Evolutionary conservation across 768 basidiomycete genomes (phyloP).

Genomic region (Pholiota microspora): DNA sequence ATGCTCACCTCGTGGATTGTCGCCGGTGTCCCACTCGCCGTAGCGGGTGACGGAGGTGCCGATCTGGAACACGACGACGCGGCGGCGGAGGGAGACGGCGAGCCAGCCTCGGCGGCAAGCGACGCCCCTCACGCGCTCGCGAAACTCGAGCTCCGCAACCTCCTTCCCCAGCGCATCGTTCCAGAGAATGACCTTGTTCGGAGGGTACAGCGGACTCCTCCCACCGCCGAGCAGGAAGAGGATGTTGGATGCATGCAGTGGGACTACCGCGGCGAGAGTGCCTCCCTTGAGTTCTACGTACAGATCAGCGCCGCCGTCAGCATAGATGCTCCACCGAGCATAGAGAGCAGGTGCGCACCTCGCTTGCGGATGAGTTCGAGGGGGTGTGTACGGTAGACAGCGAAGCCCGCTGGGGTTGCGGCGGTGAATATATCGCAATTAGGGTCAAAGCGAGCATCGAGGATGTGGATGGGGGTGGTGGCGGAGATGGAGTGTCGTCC

Average conservation of each 20-base stretch:
- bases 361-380: slow-evolving; percentile 78
- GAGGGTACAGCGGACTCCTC: slow-evolving; percentile 83
- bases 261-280: slow-evolving; percentile 73
- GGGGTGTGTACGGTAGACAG: slow-evolving; percentile 76
- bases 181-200: slow-evolving; percentile 91
- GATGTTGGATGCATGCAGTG: slow-evolving; percentile 78
- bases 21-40: slow-evolving; percentile 83
- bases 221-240: slow-evolving; percentile 88
- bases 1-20: slow-evolving; percentile 74
- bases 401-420: slow-evolving; percentile 78
- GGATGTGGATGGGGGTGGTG: slow-evolving; percentile 69
- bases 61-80: slow-evolving; percentile 78
- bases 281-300: slow-evolving; percentile 71
- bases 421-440: slow-evolving; percentile 80
- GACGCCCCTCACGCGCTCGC: slow-evolving; percentile 77
- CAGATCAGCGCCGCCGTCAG: slow-evolving; percentile 4
- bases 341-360: slow-evolving; percentile 40
- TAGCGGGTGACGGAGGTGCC: slow-evolving; percentile 57
- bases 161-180: slow-evolving; percentile 75
- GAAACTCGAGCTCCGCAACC: slow-evolving; percentile 87
- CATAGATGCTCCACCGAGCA: slow-evolving; percentile 11
- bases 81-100: slow-evolving; percentile 72
- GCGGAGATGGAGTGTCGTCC: slow-evolving; percentile 82
- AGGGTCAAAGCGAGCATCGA: slow-evolving; percentile 78
- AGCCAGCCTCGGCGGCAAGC: slow-evolving; percentile 84